Percentiles rank a stretch among this genome's conserved stretches.
Conservation (phyloP, 441 rosid species). For the Adansonia madagascariensis region DNA sequence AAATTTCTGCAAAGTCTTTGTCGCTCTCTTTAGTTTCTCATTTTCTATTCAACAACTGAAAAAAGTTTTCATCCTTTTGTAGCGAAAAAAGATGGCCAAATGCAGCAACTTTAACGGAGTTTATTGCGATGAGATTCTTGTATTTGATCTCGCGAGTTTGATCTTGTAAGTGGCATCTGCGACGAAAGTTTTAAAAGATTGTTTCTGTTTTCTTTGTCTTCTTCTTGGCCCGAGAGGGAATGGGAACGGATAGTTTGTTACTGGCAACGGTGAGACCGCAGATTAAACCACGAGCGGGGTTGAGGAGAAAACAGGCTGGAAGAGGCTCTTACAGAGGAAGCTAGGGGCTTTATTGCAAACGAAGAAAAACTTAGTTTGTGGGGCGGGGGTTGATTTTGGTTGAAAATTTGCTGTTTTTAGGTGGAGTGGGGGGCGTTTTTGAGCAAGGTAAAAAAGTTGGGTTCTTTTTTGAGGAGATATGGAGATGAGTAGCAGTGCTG, state of each 20-base stretch:
- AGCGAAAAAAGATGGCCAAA: constrained; percentile 41
- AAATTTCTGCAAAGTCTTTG: constrained; percentile 19
- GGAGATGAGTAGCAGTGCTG: constrained; percentile 56
- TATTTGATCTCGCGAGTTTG: constrained; percentile 34
- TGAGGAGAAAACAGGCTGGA: constrained; percentile 96
- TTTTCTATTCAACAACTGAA: background rate
- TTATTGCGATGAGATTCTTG: constrained; percentile 1
- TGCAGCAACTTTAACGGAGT: constrained; percentile 26
- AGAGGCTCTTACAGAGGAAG: constrained; percentile 98
- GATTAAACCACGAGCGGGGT: constrained; percentile 81
- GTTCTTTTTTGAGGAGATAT: constrained; percentile 28
- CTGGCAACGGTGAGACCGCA: constrained; percentile 84
- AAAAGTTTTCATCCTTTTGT: background rate
- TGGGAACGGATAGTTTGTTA: constrained; percentile 77
- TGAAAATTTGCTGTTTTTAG: constrained; percentile 31
- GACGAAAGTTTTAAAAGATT: constrained; percentile 25
- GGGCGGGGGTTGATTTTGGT: constrained; percentile 12
- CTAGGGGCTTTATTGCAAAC: constrained; percentile 43
- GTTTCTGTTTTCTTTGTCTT: background rate
- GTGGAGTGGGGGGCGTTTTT: constrained; percentile 30
- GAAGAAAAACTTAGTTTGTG: constrained; percentile 28
- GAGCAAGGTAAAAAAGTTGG: constrained; percentile 23
- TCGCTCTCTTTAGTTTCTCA: constrained; percentile 21
- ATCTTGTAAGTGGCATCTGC: constrained; percentile 31
- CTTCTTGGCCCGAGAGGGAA: constrained; percentile 48